Evolutionary conservation across 495 filamentous ascomycete genomes (phyloP).

Genomic region (Glarea lozoyensis): DNA sequence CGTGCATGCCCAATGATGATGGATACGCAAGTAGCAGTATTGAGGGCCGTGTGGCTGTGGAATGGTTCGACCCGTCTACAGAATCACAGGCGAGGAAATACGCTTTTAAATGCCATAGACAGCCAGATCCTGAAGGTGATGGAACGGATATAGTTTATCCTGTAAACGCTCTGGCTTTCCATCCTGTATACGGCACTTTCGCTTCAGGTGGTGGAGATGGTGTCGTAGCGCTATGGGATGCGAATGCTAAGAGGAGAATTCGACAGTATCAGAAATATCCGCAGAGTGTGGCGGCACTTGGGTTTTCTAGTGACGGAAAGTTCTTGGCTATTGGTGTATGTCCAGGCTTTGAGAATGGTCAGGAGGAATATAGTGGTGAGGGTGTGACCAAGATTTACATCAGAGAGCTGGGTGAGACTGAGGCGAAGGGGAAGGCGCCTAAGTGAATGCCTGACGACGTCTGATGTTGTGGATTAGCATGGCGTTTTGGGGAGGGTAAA

Average conservation of each 20-base stretch:
- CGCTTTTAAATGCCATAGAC: slow-evolving; percentile 96
- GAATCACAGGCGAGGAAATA: slow-evolving; percentile 88
- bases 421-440: slow-evolving; percentile 79
- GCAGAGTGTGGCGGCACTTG: slow-evolving; percentile 65
- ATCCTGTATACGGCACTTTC: slow-evolving; percentile 85
- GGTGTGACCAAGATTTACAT: slow-evolving; percentile 71
- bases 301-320: slow-evolving; percentile 71
- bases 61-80: slow-evolving; percentile 87
- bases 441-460: slow-evolving; percentile 25
- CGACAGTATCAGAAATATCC: slow-evolving; percentile 80
- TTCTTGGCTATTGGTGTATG: slow-evolving; percentile 77
- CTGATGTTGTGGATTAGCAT: slow-evolving; percentile 2
- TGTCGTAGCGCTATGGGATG: slow-evolving; percentile 94
- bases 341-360: slow-evolving; percentile 87
- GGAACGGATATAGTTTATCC: slow-evolving; percentile 86
- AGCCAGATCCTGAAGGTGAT: slow-evolving; percentile 35
- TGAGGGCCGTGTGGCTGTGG: slow-evolving; percentile 89
- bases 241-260: slow-evolving; percentile 81
- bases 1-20: slow-evolving; percentile 93
- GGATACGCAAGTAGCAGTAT: slow-evolving; percentile 86
- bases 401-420: slow-evolving; percentile 72
- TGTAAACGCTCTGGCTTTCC: slow-evolving; percentile 88
- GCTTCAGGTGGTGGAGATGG: slow-evolving; percentile 90
- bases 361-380: slow-evolving; percentile 61
- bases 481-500: slow-evolving; percentile 3